Base-by-base conservation (phyloP, 2,329 filamentous ascomycete species). In the Orbilia brochopaga region DNA sequence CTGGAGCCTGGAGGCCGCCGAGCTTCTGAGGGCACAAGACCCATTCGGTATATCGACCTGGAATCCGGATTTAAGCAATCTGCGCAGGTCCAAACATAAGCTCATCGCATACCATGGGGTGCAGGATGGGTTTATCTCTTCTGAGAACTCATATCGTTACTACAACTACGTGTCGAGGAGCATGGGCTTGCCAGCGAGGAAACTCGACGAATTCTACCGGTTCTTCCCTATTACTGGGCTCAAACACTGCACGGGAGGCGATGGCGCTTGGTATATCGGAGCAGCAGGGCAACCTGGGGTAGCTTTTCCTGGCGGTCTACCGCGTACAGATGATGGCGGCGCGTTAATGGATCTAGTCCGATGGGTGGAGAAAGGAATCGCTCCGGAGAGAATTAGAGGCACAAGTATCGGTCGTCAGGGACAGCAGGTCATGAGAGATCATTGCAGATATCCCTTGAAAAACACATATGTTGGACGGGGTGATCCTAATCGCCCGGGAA, bases 81-180 rank as follows among this genome's bases (percentile, higher is more conserved):
- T 82, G 76, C 77, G 77, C 10, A 74, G 77, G 10, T 77, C 78
- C 2, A 82, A 81, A 6, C 78, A 80, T 11, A 82, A 82, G 76
- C 78, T 83, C n/a, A 51, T 83, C 10, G 78, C 82, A 75, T 83
- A 83, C 76, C 82, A 83, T 69, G 82, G 82, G 0, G 76, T 54
- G 13, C 2, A 5, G 23, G 51, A 54, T 35, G 51, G 51, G 8
- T 35, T 19, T 13, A 54, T 54, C 23, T 4, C 21, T n/a, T 30
- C 51, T 10, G 51, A 54, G 27, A 54, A 54, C 51, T 54, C 51
- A 17, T 54, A 30, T 35, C 23, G 7, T 15, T 54, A 54, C 51
- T 54, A 54, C 24, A 15, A 54, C 13, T 54, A 30, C 24, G 51
- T 54, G 17, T 30, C 23, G 23, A 54, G 21, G 51, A 54, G 27